Conservation (phyloP, 1,139 yeast genomes). For the Suhomyces coccinellae region DNA sequence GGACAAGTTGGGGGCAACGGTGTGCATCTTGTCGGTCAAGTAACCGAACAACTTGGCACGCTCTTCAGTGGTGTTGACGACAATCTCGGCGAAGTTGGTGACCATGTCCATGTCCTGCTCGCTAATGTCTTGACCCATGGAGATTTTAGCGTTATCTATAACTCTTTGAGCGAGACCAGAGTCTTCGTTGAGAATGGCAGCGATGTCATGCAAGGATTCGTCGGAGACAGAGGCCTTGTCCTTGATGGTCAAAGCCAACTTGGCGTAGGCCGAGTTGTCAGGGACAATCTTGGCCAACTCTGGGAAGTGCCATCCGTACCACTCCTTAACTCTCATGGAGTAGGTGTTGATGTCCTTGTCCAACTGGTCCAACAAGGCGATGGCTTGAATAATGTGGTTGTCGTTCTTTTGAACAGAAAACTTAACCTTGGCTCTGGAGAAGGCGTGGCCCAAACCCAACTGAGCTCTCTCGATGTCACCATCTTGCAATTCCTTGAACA, state of each 20-base stretch:
- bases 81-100: conserved; percentile 88
- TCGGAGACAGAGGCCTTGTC: conserved; percentile 84
- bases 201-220: conserved; percentile 84
- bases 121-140: conserved; percentile 98
- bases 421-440: conserved; percentile 98
- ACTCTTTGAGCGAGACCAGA: conserved; percentile 92
- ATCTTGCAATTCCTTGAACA: conserved; percentile 86
- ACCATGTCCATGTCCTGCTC: conserved; percentile 92
- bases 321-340: conserved; percentile 98
- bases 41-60: conserved; percentile 85
- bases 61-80: conserved; percentile 89
- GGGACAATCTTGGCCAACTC: conserved; percentile 94
- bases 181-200: conserved; percentile 88
- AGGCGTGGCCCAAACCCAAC: conserved; percentile 97
- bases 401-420: conserved; percentile 98
- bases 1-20: conserved; percentile 96
- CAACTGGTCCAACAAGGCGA: conserved; percentile 92
- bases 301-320: conserved; percentile 99
- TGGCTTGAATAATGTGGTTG: conserved; percentile 97
- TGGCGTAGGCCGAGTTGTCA: conserved; percentile 88
- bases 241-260: conserved; percentile 75
- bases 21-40: conserved; percentile 92
- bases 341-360: conserved; percentile 97
- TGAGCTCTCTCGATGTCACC: conserved; percentile 98
- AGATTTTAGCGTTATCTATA: conserved; percentile 81